Evolutionary conservation across 306 rosid genomes (phyloP), one percentile per base, ranked within the genome.

Genomic region (Ammopiptanthus mongolicus): DNA sequence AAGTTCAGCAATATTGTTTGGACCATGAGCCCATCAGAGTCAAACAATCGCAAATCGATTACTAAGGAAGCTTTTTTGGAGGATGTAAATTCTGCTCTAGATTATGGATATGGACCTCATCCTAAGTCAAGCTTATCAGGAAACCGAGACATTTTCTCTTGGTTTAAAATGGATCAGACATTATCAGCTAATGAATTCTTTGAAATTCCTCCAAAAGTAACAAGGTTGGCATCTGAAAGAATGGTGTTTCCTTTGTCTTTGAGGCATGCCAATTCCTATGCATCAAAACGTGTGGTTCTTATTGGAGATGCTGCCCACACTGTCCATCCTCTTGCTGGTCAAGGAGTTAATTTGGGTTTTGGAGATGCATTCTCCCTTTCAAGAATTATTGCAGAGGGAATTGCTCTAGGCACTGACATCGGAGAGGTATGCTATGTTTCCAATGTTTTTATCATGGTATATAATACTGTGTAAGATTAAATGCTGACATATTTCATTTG

Each of bases 291-390:
- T 2, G 88, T 91, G 28, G 93, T 85, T 79, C 85, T 91, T 34
- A 82, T 95, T n/a, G 97, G 97, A 8, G 97, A 95, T 82, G 96
- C 97, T 25, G 96, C 97, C 14, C 98, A 95, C 82, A 91, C 93
- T 6, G 90, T 95, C 78, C 98, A 91, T 76, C 97, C 98, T 59
- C 87, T 95, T 83, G 98, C 96, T 57, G 98, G 97, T 77, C 98
- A 90, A 88, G 97, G 97, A 56, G 98, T 95, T 68, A 91, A 95
- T 87, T 70, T 91, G 80, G 98, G 98, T 70, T 95, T 91, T 61
- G 96, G 93, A 58, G 97, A 91, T 68, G 97, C 96, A 33, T 82
- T 67, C 76, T 79, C 93, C 68, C 96, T 95, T 77, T 83, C 98
- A 17, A 86, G 73, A 86, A 66, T 87, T 65, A 87, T 95, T 73